These are phyloP conservation scores for Buddleja alternifolia DNA, from an alignment of 257 asterid genomes.

Conservation along the genomic window DNA sequence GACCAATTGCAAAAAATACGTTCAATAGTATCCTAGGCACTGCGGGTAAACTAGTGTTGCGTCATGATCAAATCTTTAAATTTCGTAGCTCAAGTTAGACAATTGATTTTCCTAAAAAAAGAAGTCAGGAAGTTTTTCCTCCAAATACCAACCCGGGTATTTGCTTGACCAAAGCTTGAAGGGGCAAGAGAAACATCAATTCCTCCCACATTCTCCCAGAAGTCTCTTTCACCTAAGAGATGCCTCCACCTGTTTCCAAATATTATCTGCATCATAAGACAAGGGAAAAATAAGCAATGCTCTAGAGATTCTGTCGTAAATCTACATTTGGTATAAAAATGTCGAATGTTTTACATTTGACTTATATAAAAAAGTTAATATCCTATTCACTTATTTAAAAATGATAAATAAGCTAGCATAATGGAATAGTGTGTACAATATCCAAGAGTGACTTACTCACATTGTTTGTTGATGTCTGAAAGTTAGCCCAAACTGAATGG, in stretches of 20 bases:
- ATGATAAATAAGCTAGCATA: no score
- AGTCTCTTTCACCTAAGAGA: conserved; percentile 86
- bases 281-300: conserved; percentile 22
- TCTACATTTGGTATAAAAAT: background rate
- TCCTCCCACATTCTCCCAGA: conserved; percentile 99
- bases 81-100: conserved; percentile 4
- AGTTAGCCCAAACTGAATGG: conserved; percentile 96
- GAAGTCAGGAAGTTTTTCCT: conserved; percentile 19
- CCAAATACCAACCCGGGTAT: conserved; percentile 69
- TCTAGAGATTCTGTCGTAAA: background rate
- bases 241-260: conserved; percentile 95
- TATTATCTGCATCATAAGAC: conserved; percentile 58
- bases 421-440: background rate
- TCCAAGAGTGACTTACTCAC: conserved; percentile 45
- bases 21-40: conserved; percentile 14
- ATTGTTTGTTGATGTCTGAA: conserved; percentile 81
- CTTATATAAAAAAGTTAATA: no score
- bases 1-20: conserved; percentile 11
- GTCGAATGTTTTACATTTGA: no score
- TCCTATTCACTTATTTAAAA: no score
- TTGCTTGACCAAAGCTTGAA: conserved; percentile 96
- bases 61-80: conserved; percentile 9
- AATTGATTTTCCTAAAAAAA: conserved; percentile 20
- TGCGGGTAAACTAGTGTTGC: conserved; percentile 8
- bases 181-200: conserved; percentile 85